Evolutionary conservation across 1,139 yeast genomes (phyloP).

Genomic region (Saccharomyces uvarum): DNA sequence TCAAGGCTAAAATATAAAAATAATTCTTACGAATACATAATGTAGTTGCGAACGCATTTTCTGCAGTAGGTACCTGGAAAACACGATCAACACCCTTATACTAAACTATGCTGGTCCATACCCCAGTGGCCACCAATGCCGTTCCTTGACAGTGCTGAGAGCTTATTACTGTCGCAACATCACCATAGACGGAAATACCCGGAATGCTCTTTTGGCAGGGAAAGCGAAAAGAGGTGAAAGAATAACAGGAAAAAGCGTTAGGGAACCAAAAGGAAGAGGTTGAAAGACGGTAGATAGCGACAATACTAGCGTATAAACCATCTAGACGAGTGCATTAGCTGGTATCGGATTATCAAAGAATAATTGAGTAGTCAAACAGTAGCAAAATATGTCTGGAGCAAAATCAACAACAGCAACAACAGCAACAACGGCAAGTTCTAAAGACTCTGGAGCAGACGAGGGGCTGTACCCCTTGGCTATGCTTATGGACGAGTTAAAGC

Average conservation of each 20-base stretch:
- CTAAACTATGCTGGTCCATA: too few relatives aligned
- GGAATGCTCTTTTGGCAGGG: not conserved
- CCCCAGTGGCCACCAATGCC: not conserved
- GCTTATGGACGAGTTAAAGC: slow-evolving; percentile 90
- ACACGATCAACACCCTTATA: too few relatives aligned
- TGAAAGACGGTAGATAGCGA: not conserved
- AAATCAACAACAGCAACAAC: not conserved
- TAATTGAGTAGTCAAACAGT: not conserved
- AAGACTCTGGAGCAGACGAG: slow-evolving; percentile 14
- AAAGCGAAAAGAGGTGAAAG: not conserved
- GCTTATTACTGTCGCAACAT: not conserved
- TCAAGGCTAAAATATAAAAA: not conserved
- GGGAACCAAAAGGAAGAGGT: not conserved
- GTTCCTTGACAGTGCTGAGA: not conserved
- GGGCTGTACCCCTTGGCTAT: slow-evolving; percentile 92
- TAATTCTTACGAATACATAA: too few relatives aligned
- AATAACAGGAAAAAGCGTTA: not conserved
- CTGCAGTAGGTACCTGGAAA: too few relatives aligned
- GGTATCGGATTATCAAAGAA: not conserved
- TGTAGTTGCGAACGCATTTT: too few relatives aligned
- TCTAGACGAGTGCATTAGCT: not conserved
- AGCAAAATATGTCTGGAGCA: not conserved
- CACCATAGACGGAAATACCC: not conserved
- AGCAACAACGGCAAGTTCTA: slow-evolving; percentile 4
- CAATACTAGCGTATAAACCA: not conserved